A percentile compares a stretch with the other conserved stretches of the same genome.
Evolutionary conservation across 805 yeast species (phyloP).

Genomic region (Maudiozyma barnettii): DNA sequence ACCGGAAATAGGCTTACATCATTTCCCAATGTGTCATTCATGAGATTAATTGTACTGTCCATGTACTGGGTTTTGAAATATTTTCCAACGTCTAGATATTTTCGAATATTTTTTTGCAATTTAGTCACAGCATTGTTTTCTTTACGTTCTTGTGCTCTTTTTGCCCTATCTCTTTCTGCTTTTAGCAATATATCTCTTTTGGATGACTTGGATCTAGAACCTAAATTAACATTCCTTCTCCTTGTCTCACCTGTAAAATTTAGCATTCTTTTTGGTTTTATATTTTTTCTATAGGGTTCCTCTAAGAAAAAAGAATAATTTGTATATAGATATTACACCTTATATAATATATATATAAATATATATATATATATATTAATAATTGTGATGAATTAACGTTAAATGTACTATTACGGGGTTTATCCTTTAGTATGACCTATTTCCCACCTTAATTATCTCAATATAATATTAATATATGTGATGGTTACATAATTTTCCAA

Average conservation of each 20-base stretch:
- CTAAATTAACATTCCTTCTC: conserved; percentile 53
- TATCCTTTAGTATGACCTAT: too few species aligned
- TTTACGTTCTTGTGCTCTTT: conserved; percentile 47
- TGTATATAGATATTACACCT: too few species aligned
- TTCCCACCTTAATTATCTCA: too few species aligned
- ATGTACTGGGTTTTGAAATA: conserved; percentile 14
- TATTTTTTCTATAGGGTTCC: too few species aligned
- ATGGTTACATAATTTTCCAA: too few species aligned
- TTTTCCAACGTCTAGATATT: conserved; percentile 26
- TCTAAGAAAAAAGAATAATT: too few species aligned
- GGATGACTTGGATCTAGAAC: conserved; percentile 32
- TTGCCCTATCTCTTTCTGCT: conserved; percentile 56
- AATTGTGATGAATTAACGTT: too few species aligned
- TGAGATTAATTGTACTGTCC: not conserved
- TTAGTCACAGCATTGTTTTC: conserved; percentile 39
- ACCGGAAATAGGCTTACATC: conserved; percentile 19
- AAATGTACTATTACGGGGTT: too few species aligned
- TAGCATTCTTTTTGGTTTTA: conserved; percentile 17
- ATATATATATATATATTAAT: too few species aligned
- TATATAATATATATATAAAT: too few species aligned
- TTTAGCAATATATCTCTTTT: conserved; percentile 44
- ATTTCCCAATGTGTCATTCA: not conserved
- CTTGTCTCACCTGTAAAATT: conserved; percentile 62
- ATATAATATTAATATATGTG: too few species aligned
- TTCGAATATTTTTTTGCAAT: conserved; percentile 43